phyloP scores from a whole-genome alignment of 371 early-diverging fungal genomes.

The Syncephalis fuscata region DNA sequence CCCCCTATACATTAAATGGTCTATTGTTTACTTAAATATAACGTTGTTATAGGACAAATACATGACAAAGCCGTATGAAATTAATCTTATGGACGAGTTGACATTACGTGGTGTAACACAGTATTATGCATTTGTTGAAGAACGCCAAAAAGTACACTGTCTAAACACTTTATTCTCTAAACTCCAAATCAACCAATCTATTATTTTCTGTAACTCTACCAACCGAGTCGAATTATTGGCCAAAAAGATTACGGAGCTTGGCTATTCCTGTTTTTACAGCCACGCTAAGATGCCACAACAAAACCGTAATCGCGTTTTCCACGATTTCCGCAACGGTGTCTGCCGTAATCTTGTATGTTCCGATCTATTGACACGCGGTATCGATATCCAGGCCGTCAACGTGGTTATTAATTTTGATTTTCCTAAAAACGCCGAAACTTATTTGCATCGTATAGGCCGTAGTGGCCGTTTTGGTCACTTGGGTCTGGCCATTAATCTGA shows the following conservation, averaged over 20 bases:
- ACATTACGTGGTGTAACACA: slow-evolving; percentile 95
- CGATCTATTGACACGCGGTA: slow-evolving; percentile 96
- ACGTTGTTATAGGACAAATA: slow-evolving; percentile 43
- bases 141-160: slow-evolving; percentile 95
- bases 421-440: slow-evolving; percentile 97
- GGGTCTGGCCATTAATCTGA: slow-evolving; percentile 94
- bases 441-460: slow-evolving; percentile 98
- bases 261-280: slow-evolving; percentile 96
- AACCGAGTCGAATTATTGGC: slow-evolving; percentile 95
- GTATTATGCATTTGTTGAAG: slow-evolving; percentile 97
- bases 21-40: not conserved
- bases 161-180: slow-evolving; percentile 95
- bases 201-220: slow-evolving; percentile 98
- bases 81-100: slow-evolving; percentile 98
- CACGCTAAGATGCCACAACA: slow-evolving; percentile 97
- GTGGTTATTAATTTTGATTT: slow-evolving; percentile 99
- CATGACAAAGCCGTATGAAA: slow-evolving; percentile 88
- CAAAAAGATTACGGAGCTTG: slow-evolving; percentile 95
- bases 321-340: slow-evolving; percentile 93
- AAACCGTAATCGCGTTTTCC: slow-evolving; percentile 96
- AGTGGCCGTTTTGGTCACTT: slow-evolving; percentile 95
- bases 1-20: not conserved
- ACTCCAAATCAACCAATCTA: slow-evolving; percentile 98
- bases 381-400: slow-evolving; percentile 98
- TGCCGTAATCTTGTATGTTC: slow-evolving; percentile 94